Conservation (phyloP, 345 rosid genomes). For the Hibiscus tridactylites region DNA sequence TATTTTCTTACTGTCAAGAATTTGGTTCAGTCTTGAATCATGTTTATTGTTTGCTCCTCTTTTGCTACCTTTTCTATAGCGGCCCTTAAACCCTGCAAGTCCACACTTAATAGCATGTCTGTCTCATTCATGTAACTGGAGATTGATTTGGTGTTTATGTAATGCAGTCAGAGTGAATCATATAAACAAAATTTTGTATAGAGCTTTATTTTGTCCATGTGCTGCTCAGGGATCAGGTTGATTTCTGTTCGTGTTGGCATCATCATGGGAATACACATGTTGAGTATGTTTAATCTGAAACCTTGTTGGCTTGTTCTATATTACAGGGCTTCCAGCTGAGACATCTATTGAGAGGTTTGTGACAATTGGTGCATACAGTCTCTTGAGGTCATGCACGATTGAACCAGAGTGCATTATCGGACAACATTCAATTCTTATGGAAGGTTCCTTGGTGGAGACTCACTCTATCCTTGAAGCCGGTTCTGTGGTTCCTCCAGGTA, state of each 20-base stretch:
- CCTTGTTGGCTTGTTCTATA: conserved; percentile 5
- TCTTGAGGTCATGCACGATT: conserved; percentile 79
- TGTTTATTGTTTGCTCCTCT: background rate
- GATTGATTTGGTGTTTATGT: background rate
- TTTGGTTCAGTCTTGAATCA: conserved; percentile 3
- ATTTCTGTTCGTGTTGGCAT: background rate
- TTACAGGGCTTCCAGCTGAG: conserved; percentile 85
- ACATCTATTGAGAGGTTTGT: conserved; percentile 82
- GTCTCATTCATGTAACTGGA: background rate
- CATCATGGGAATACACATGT: background rate
- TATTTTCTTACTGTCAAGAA: background rate
- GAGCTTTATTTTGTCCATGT: background rate
- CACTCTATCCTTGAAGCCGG: conserved; percentile 93
- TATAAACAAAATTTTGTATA: background rate
- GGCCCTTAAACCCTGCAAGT: background rate
- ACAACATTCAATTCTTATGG: conserved; percentile 94
- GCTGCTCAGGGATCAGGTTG: background rate
- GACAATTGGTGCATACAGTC: conserved; percentile 82
- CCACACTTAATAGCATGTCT: background rate
- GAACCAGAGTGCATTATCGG: conserved; percentile 99
- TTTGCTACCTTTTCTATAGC: background rate
- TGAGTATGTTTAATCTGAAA: background rate
- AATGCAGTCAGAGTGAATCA: background rate
- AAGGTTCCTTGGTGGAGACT: conserved; percentile 91
- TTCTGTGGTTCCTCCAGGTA: conserved; percentile 90